Evolutionary conservation across 2,329 filamentous ascomycete species (phyloP).

Genomic region (Cordyceps sp.): DNA sequence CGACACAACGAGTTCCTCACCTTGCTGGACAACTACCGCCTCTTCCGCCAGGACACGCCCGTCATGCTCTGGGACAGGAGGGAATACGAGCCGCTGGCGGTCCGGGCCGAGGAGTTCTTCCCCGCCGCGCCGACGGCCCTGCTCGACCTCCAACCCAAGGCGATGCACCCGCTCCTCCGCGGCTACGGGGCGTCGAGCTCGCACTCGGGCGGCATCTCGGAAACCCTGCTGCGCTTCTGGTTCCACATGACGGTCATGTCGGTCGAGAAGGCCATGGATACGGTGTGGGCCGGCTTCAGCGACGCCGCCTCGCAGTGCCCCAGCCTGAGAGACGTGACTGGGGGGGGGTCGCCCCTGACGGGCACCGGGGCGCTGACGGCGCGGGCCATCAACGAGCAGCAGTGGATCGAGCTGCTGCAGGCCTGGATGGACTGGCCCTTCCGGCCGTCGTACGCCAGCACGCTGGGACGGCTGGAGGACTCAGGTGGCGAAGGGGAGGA

Average conservation of each 20-base stretch:
- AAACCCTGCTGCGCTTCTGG: slow-evolving; percentile 25
- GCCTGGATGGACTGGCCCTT: slow-evolving; percentile 54
- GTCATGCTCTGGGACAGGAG: slow-evolving; percentile 54
- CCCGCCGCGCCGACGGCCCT: slow-evolving; percentile 41
- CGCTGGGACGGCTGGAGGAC: slow-evolving; percentile 26
- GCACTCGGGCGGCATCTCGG: slow-evolving; percentile 31
- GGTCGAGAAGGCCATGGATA: slow-evolving; percentile 27
- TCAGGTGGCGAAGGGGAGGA: slow-evolving; percentile 7
- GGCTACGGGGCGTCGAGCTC: slow-evolving; percentile 22
- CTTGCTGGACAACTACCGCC: slow-evolving; percentile 35
- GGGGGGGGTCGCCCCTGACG: slow-evolving; percentile 26
- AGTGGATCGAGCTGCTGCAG: slow-evolving; percentile 40
- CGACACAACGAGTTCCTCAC: slow-evolving; percentile 18
- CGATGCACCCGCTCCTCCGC: slow-evolving; percentile 29
- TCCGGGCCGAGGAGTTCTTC: slow-evolving; percentile 44
- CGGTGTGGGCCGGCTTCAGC: slow-evolving; percentile 41
- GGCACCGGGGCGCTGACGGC: slow-evolving; percentile 25
- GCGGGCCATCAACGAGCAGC: slow-evolving; percentile 31
- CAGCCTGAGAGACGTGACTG: slow-evolving; percentile 27
- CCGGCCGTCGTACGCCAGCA: slow-evolving; percentile 28
- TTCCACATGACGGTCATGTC: slow-evolving; percentile 27
- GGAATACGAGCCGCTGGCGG: slow-evolving; percentile 49
- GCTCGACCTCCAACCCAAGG: slow-evolving; percentile 49
- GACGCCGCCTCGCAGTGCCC: slow-evolving; percentile 32
- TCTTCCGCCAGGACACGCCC: slow-evolving; percentile 30